Evolutionary conservation across 257 asterid genomes (phyloP).

Genomic region (Vinca minor): DNA sequence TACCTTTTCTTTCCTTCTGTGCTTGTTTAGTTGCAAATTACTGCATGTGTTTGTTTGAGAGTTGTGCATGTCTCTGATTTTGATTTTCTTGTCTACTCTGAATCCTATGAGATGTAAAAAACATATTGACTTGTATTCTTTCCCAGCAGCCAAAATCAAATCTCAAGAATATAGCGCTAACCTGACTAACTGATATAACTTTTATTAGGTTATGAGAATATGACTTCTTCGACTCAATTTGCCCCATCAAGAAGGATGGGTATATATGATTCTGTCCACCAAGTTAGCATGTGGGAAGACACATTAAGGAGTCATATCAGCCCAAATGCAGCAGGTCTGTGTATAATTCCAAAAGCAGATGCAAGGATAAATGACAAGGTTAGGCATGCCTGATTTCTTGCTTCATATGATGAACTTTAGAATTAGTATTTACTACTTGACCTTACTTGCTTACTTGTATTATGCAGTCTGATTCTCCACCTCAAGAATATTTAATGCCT

Average conservation of each 20-base stretch:
- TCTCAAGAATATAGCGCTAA: not conserved
- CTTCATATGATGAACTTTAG: slow-evolving; percentile 2
- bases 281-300: slow-evolving; percentile 79
- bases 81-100: not conserved
- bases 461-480: slow-evolving; percentile 47
- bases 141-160: not conserved
- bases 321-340: slow-evolving; percentile 36
- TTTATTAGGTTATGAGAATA: slow-evolving; percentile 31
- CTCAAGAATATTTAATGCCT: slow-evolving; percentile 51
- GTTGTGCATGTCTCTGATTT: not conserved
- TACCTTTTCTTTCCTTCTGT: not conserved
- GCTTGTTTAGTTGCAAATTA: slow-evolving; percentile 1
- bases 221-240: slow-evolving; percentile 69
- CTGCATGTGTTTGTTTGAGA: not conserved
- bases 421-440: slow-evolving; percentile 6
- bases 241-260: slow-evolving; percentile 66
- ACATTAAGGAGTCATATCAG: slow-evolving; percentile 43
- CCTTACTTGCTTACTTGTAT: slow-evolving; percentile 4
- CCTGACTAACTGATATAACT: not conserved
- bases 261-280: slow-evolving; percentile 58
- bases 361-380: slow-evolving; percentile 57
- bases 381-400: slow-evolving; percentile 1
- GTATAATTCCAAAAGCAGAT: slow-evolving; percentile 37
- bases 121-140: not conserved
- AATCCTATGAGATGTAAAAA: too few species aligned